Base-by-base conservation (phyloP, 768 basidiomycete species). In the Rickenella mellea region DNA sequence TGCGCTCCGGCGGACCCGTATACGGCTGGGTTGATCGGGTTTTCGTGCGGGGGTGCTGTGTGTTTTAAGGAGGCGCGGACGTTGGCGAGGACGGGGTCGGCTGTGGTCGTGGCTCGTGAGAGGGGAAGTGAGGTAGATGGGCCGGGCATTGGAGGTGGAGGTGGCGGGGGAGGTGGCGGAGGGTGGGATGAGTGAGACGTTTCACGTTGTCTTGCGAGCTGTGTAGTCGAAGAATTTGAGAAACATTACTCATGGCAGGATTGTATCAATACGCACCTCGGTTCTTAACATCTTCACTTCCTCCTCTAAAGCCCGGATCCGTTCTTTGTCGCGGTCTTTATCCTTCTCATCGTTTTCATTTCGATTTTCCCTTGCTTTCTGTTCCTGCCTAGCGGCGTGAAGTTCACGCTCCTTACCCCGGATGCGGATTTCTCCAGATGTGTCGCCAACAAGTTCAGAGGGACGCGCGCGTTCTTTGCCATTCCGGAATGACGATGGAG, bases 51-150 rank as follows among this genome's bases (percentile, higher is more conserved):
- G 1, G 63, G 53, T 1, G 63, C 67, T 5, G 71, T 69, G 21
- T 68, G 74, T 39, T 78, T 80, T 17, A 88, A 66, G 11, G 74
- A 66, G n/a, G 85, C 80, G 2, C 85, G 78, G 3, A 74, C 78
- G 19, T 69, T 64, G 3, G 69, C 62, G 42, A 84, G 80, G 30
- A 79, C 67, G 7, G 55, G 32, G 0, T 55, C 48, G 9, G 33
- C 12, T 36, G 33, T 17, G 33, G 15, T 11, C 24, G 29, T 10
- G 10, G 10, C 29, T 10, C 10, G 29, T 30, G 33, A 36, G 15
- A 17, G 15, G 19, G 33, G 33, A 2, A 36, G 19, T 15, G 19
- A 22, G 10, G 33, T 15, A 36, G 33, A 36, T 7, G 12, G 4
- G 9, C 11, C 33, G 3, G 10, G 11, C 8, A 10, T 3, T 36